These are phyloP conservation scores for Pelargonium fulgidum DNA, from an alignment of 441 rosid genomes.

Conservation along the genomic window DNA sequence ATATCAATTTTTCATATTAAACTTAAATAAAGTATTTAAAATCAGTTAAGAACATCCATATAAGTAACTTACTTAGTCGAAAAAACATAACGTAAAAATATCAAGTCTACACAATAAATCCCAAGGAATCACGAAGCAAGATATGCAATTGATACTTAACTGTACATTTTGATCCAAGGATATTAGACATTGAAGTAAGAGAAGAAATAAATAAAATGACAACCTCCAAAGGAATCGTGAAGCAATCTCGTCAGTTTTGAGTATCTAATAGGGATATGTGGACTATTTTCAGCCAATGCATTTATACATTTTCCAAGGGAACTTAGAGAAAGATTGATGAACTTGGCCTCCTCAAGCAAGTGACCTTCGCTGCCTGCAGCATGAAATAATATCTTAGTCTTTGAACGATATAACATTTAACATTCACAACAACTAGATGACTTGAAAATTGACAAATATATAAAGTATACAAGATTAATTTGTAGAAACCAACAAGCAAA, in stretches of 20 bases:
- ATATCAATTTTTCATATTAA: too few species aligned
- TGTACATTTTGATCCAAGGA: not conserved
- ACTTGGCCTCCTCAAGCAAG: constrained; percentile 95
- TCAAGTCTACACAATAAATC: too few species aligned
- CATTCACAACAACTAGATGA: not conserved
- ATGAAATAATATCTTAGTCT: not conserved
- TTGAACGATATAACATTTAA: not conserved
- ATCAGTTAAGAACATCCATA: too few species aligned
- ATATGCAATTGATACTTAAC: not conserved
- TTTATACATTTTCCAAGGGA: constrained; percentile 98
- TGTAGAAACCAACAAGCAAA: too few species aligned
- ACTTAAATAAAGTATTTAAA: too few species aligned
- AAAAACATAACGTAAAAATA: too few species aligned
- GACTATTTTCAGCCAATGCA: constrained; percentile 89
- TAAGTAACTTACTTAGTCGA: too few species aligned
- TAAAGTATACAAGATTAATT: constrained; percentile 4
- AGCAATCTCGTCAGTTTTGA: constrained; percentile 98
- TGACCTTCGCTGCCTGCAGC: constrained; percentile 92
- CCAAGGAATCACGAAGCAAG: too few species aligned
- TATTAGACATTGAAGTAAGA: not conserved
- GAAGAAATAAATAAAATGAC: constrained; percentile 17
- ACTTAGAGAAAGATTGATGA: constrained; percentile 94
- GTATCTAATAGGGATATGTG: constrained; percentile 95
- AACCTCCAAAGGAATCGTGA: constrained; percentile 99
- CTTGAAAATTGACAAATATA: constrained; percentile 14